These are phyloP conservation scores for Alternaria angustiovoidea DNA, from an alignment of 2,329 filamentous ascomycete genomes.

Conservation along the genomic window DNA sequence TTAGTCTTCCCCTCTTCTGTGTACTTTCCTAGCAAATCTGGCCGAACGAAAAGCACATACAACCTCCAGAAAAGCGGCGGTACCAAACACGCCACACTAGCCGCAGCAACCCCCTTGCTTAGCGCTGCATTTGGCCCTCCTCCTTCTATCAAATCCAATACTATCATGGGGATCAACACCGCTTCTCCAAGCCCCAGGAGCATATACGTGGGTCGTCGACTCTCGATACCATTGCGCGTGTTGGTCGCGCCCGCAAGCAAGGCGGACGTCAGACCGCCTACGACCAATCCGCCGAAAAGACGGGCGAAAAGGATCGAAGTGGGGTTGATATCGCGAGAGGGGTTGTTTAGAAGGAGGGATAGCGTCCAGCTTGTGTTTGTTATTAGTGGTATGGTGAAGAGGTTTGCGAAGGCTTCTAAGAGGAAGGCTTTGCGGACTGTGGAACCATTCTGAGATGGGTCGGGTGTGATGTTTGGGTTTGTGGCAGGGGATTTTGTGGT, in stretches of 20 bases:
- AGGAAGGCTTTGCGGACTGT: slow-evolving; percentile 40
- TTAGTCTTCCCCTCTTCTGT: slow-evolving; percentile 12
- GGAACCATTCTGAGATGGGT: slow-evolving; percentile 22
- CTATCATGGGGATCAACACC: slow-evolving; percentile 29
- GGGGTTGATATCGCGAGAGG: slow-evolving; percentile 31
- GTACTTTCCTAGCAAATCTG: slow-evolving; percentile 35
- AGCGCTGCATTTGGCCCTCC: slow-evolving; percentile 28
- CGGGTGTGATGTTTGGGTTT: slow-evolving; percentile 28
- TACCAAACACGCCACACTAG: slow-evolving; percentile 26
- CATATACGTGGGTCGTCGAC: slow-evolving; percentile 32
- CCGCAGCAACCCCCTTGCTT: slow-evolving; percentile 25
- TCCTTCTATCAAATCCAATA: slow-evolving; percentile 27
- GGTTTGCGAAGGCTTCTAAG: slow-evolving; percentile 36
- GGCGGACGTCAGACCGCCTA: slow-evolving; percentile 36
- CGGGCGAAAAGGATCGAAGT: slow-evolving; percentile 35
- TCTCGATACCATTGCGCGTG: slow-evolving; percentile 37
- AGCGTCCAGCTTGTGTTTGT: slow-evolving; percentile 33
- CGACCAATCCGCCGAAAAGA: slow-evolving; percentile 32
- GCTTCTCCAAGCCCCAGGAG: slow-evolving; percentile 35
- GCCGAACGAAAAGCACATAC: slow-evolving; percentile 32
- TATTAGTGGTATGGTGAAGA: slow-evolving; percentile 38
- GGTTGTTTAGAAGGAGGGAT: slow-evolving; percentile 29
- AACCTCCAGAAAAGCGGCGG: slow-evolving; percentile 36
- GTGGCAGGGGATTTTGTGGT: slow-evolving; percentile 30
- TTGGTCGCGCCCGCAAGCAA: slow-evolving; percentile 32